phyloP scores from a whole-genome alignment of 2,329 filamentous ascomycete genomes.

The Aspergillus pseudoviridinutans region DNA sequence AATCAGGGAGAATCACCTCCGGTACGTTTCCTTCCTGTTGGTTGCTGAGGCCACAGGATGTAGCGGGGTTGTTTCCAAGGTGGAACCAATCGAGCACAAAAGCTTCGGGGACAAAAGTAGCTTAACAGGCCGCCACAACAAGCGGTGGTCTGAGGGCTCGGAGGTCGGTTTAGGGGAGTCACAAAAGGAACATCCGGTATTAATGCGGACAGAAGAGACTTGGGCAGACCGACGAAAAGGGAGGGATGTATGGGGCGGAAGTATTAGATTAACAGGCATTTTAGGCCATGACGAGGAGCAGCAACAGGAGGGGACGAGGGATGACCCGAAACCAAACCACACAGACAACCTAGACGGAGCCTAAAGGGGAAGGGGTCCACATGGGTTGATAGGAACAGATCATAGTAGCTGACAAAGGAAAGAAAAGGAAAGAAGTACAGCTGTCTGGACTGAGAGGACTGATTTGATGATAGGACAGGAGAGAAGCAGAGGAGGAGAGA shows the following conservation, averaged over 20 bases:
- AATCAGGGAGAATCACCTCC: not conserved
- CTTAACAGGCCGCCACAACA: not conserved
- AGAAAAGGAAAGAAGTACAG: conserved; percentile 4
- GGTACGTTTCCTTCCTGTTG: not conserved
- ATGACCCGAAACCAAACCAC: not conserved
- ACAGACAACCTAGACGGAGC: not conserved
- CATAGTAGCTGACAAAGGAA: not conserved
- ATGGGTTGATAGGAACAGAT: not conserved
- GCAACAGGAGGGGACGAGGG: not conserved
- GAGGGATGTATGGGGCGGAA: not conserved
- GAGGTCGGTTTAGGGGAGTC: not conserved
- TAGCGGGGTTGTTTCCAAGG: not conserved
- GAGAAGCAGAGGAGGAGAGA: conserved; percentile 3
- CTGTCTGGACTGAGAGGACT: conserved; percentile 4
- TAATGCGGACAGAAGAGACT: not conserved
- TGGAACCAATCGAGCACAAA: not conserved
- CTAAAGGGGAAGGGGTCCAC: not conserved
- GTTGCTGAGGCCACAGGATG: not conserved
- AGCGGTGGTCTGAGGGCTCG: not conserved
- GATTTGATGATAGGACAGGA: not conserved
- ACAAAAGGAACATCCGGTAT: not conserved
- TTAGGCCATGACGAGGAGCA: not conserved
- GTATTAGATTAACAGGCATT: not conserved
- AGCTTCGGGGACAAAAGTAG: not conserved
- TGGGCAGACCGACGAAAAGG: not conserved